A percentile compares a stretch with the other conserved stretches of the same genome.
Conservation (phyloP, 805 yeast species). For the Schwanniomyces occidentalis region DNA sequence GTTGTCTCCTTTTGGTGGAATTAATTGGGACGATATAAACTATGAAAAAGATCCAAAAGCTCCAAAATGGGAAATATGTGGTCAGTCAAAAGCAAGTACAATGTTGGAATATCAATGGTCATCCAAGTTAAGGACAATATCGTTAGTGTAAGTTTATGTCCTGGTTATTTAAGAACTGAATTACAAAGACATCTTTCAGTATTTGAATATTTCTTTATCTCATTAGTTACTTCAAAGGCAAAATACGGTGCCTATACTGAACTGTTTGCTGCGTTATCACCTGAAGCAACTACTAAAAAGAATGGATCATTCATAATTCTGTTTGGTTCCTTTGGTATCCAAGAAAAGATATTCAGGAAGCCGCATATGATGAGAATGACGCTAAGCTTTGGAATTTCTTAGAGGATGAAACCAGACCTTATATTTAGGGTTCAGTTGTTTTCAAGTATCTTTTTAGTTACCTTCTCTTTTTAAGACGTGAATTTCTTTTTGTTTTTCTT, state of each 20-base stretch:
- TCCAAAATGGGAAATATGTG: constrained; percentile 26
- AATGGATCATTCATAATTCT: constrained; percentile 39
- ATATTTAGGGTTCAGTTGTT: too few relatives aligned
- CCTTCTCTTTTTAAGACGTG: too few relatives aligned
- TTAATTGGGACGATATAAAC: constrained; percentile 33
- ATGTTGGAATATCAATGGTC: background rate
- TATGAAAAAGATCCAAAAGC: constrained; percentile 11
- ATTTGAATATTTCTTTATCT: constrained; percentile 10
- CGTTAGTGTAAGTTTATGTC: constrained; percentile 37
- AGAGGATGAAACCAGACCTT: constrained; percentile 17
- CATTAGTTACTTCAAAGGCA: constrained; percentile 14
- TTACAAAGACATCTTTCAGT: constrained; percentile 25
- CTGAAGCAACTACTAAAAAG: constrained; percentile 30
- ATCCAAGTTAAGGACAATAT: constrained; percentile 14
- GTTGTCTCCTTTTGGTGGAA: constrained; percentile 21
- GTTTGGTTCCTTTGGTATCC: constrained; percentile 30
- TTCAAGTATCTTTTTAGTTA: too few relatives aligned
- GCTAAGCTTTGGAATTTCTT: constrained; percentile 37
- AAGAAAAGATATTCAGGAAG: constrained; percentile 36
- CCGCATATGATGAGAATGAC: constrained; percentile 29
- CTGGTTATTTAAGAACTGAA: constrained; percentile 40
- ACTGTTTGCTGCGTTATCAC: constrained; percentile 42
- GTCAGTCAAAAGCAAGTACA: constrained; percentile 43
- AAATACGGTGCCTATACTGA: constrained; percentile 46
- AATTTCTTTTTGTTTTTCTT: too few relatives aligned